These are phyloP conservation scores for Boletus coccyginus DNA, from an alignment of 768 basidiomycete genomes.

Conservation along the genomic window DNA sequence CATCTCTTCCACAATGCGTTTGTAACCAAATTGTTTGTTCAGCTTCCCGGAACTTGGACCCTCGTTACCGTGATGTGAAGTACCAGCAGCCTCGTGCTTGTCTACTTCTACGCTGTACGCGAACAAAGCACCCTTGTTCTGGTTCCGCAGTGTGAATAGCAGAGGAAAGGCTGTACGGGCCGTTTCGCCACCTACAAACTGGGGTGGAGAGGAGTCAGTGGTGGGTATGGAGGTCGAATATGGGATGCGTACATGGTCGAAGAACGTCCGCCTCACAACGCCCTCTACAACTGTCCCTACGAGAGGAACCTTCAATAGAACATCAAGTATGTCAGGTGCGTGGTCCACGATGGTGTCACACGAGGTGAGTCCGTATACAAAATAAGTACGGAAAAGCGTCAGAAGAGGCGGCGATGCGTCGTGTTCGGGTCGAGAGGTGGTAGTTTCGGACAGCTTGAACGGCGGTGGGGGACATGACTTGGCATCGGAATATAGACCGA, in stretches of 20 bases:
- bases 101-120: slow-evolving; percentile 88
- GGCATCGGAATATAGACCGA: slow-evolving; percentile 27
- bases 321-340: slow-evolving; percentile 62
- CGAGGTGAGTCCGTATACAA: slow-evolving; percentile 81
- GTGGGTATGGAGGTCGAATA: not conserved
- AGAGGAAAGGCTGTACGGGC: slow-evolving; percentile 65
- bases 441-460: slow-evolving; percentile 7
- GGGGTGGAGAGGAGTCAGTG: not conserved
- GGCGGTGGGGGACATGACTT: slow-evolving; percentile 24
- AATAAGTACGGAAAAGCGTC: slow-evolving; percentile 64
- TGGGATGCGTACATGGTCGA: slow-evolving; percentile 58
- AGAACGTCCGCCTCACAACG: slow-evolving; percentile 79
- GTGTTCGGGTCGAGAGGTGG: not conserved
- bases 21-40: slow-evolving; percentile 42
- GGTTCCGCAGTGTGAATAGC: slow-evolving; percentile 56
- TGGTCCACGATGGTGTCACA: slow-evolving; percentile 73
- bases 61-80: not conserved
- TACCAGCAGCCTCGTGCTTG: slow-evolving; percentile 46
- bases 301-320: slow-evolving; percentile 47
- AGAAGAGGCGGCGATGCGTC: slow-evolving; percentile 26
- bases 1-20: slow-evolving; percentile 72
- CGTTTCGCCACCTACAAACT: slow-evolving; percentile 91
- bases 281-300: slow-evolving; percentile 62
- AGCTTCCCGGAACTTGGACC: not conserved
- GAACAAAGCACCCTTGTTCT: slow-evolving; percentile 74